phyloP scores from a whole-genome alignment of 768 basidiomycete genomes.

The Boletus reticulatus region DNA sequence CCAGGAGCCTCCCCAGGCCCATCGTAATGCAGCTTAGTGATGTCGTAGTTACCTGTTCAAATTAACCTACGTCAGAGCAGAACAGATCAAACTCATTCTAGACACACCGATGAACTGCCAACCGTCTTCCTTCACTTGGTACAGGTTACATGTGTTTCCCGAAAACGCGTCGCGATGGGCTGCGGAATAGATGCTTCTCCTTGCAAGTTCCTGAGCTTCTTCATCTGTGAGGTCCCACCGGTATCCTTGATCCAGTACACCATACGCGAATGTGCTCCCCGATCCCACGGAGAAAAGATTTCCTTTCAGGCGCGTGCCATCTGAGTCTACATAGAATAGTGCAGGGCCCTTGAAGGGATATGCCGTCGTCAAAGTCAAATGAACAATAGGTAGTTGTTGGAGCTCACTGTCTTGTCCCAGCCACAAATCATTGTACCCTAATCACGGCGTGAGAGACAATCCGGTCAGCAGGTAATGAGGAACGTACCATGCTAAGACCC shows the following conservation, averaged over 20 bases:
- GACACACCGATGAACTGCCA: constrained; percentile 92
- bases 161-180: constrained; percentile 97
- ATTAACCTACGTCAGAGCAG: constrained; percentile 8
- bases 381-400: not conserved
- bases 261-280: constrained; percentile 98
- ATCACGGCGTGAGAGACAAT: not conserved
- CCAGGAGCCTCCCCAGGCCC: constrained; percentile 71
- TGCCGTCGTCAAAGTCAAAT: constrained; percentile 3
- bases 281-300: constrained; percentile 99
- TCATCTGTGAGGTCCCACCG: constrained; percentile 89
- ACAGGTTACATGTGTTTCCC: constrained; percentile 94
- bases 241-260: constrained; percentile 95
- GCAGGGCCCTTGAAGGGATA: constrained; percentile 67
- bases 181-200: constrained; percentile 94
- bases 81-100: not conserved
- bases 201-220: constrained; percentile 91
- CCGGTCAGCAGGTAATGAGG: not conserved
- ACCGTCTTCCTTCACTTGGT: constrained; percentile 91
- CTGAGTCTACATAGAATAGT: constrained; percentile 97
- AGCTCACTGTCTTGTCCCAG: constrained; percentile 94
- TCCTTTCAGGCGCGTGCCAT: constrained; percentile 93
- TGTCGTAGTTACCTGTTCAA: constrained; percentile 81
- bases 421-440: constrained; percentile 99
- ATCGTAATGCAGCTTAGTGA: constrained; percentile 89
- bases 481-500: constrained; percentile 95